A percentile compares a stretch with the other conserved stretches of the same genome.
These are phyloP conservation scores for Cicer chorassanicum DNA, from an alignment of 306 rosid genomes.

Conservation along the genomic window DNA sequence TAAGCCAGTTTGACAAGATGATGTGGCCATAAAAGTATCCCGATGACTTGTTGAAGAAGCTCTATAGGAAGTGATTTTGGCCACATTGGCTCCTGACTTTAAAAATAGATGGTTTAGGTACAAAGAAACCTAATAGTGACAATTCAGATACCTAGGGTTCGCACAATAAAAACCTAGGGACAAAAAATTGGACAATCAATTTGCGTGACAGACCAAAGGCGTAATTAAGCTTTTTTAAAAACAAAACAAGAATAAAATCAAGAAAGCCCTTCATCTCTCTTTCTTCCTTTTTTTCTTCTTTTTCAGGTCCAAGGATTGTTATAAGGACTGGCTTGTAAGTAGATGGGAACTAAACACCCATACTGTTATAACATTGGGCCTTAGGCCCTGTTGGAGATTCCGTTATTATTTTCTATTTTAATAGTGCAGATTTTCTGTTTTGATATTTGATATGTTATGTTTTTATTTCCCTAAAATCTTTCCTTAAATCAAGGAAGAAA, in stretches of 20 bases:
- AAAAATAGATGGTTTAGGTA: neutral
- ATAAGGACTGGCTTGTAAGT: neutral
- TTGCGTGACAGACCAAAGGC: neutral
- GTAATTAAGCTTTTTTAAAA: neutral
- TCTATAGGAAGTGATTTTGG: too few relatives aligned
- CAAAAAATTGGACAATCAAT: neutral
- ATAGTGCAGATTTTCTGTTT: too few relatives aligned
- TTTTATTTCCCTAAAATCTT: too few relatives aligned
- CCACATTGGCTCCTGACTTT: neutral
- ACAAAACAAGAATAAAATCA: conserved; percentile 18
- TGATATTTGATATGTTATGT: too few relatives aligned
- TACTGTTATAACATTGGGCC: neutral
- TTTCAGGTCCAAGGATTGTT: neutral
- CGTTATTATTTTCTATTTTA: too few relatives aligned
- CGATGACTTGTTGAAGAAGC: too few relatives aligned
- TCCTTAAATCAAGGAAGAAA: too few relatives aligned
- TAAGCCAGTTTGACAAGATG: too few relatives aligned
- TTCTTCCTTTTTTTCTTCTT: neutral
- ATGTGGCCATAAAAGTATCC: too few relatives aligned
- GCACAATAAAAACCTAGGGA: neutral
- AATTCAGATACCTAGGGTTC: neutral
- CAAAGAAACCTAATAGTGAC: neutral
- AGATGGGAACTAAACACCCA: neutral
- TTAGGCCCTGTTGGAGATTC: too few relatives aligned
- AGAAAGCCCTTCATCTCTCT: conserved; percentile 3